These are phyloP conservation scores for Pyrenochaeta sp. DNA, from an alignment of 2,329 filamentous ascomycete species.

Conservation along the genomic window DNA sequence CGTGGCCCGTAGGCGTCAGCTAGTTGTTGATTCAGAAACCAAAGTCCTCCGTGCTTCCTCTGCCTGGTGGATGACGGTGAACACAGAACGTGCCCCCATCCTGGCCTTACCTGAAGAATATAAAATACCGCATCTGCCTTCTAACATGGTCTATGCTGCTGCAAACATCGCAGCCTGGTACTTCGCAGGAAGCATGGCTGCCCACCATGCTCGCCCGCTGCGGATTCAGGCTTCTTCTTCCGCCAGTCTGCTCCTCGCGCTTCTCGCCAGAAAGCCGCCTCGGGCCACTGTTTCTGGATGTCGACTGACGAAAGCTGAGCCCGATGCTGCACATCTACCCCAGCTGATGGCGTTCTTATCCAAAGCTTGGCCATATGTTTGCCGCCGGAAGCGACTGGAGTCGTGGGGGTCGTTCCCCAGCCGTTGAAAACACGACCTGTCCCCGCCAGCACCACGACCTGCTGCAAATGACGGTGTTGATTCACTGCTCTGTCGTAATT, in stretches of 20 bases:
- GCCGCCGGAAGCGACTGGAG: constrained; percentile 22
- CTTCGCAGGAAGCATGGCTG: constrained; percentile 7
- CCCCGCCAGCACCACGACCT: not conserved
- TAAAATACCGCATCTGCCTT: constrained; percentile 30
- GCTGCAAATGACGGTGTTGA: not conserved
- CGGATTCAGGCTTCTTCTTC: constrained; percentile 5
- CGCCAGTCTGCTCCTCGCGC: constrained; percentile 10
- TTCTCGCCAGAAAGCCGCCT: not conserved
- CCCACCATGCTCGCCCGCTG: constrained; percentile 1
- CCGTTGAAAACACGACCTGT: not conserved
- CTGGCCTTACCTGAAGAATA: constrained; percentile 8
- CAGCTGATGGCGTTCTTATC: constrained; percentile 8
- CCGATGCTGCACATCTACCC: constrained; percentile 6
- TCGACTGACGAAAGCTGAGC: constrained; percentile 9
- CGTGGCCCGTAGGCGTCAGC: not conserved
- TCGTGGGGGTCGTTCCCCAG: constrained; percentile 17
- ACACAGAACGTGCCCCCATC: constrained; percentile 11
- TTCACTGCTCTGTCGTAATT: constrained; percentile 10
- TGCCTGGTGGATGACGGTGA: constrained; percentile 5
- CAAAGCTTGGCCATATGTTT: constrained; percentile 20
- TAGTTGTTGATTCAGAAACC: constrained; percentile 9
- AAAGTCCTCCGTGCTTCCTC: constrained; percentile 5
- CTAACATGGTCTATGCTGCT: constrained; percentile 12
- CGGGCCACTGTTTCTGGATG: not conserved
- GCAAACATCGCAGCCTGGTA: constrained; percentile 14